Conservation (phyloP, 345 rosid species). For the Brassica juncea region DNA sequence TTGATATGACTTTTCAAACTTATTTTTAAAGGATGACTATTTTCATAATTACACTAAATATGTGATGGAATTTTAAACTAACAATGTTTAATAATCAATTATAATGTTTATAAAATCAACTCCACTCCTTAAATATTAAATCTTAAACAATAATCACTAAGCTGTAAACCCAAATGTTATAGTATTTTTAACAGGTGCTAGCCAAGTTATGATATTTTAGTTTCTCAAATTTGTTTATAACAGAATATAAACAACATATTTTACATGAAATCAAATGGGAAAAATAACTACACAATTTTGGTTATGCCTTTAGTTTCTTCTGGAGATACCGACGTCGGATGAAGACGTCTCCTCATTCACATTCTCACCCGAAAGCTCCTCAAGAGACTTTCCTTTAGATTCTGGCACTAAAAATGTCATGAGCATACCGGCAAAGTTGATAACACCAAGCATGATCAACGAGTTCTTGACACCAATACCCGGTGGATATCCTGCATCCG, state of each 20-base stretch:
- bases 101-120: too few species aligned
- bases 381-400: conserved; percentile 56
- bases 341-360: conserved; percentile 34
- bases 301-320: neutral
- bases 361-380: conserved; percentile 53
- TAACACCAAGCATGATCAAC: conserved; percentile 17
- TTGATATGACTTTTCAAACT: too few species aligned
- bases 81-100: too few species aligned
- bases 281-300: neutral
- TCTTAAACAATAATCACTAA: too few species aligned
- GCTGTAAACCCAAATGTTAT: neutral
- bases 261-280: neutral
- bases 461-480: conserved; percentile 58
- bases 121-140: too few species aligned
- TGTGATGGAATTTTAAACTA: too few species aligned
- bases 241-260: neutral
- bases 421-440: conserved; percentile 46
- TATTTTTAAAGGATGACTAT: too few species aligned
- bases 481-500: conserved; percentile 50
- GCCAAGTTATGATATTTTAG: neutral
- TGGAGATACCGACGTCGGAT: neutral
- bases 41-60: too few species aligned
- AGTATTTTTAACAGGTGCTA: neutral
- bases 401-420: conserved; percentile 56
- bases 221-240: neutral